These are phyloP conservation scores for Starmerella potacharoeniae DNA, from an alignment of 805 yeast species.

Conservation along the genomic window DNA sequence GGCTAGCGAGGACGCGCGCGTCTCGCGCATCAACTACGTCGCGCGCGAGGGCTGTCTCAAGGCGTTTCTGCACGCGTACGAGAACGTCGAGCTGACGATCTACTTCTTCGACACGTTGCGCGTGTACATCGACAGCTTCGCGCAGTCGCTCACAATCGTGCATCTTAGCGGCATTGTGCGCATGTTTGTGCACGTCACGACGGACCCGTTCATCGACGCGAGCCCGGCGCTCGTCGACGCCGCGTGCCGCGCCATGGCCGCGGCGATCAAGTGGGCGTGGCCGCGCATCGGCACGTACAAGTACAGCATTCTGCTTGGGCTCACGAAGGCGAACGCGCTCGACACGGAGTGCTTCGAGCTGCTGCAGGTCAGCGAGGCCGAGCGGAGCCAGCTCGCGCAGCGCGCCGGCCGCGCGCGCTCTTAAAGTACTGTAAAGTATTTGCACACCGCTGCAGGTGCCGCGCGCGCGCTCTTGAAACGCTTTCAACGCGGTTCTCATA, in stretches of 20 bases:
- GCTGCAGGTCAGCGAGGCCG: conserved; percentile 9
- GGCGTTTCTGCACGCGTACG: conserved; percentile 21
- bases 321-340: conserved; percentile 18
- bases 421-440: too few relatives aligned
- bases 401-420: too few relatives aligned
- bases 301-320: conserved; percentile 24
- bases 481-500: too few relatives aligned
- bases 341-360: conserved; percentile 9
- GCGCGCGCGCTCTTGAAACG: too few relatives aligned
- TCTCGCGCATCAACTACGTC: conserved; percentile 15
- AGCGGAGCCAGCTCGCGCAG: not conserved
- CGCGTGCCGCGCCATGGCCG: conserved; percentile 14
- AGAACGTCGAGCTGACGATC: conserved; percentile 19
- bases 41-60: conserved; percentile 25
- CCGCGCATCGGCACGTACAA: conserved; percentile 24
- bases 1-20: not conserved
- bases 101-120: conserved; percentile 14
- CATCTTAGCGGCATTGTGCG: conserved; percentile 22
- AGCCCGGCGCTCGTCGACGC: conserved; percentile 17
- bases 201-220: conserved; percentile 26
- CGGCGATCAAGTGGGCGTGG: conserved; percentile 19
- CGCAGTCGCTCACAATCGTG: conserved; percentile 19
- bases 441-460: too few relatives aligned
- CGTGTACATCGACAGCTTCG: conserved; percentile 8
- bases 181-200: conserved; percentile 20